These are phyloP conservation scores for Amanita rubescens DNA, from an alignment of 768 basidiomycete species.

Conservation along the genomic window DNA sequence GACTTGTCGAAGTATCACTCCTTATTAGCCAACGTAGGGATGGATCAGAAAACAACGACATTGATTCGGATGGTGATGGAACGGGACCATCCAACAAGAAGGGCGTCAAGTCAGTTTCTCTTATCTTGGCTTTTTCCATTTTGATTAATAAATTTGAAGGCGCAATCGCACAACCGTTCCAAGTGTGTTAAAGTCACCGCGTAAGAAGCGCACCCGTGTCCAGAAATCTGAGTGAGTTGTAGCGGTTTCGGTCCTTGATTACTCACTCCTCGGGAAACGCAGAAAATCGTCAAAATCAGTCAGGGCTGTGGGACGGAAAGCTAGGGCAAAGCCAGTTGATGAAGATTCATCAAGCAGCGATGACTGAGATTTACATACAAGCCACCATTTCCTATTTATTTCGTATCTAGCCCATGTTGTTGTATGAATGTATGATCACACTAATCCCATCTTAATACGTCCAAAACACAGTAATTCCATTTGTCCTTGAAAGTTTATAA, in stretches of 20 bases:
- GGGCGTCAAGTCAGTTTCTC: constrained; percentile 1
- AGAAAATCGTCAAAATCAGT: background rate
- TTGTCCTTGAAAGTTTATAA: too few relatives aligned
- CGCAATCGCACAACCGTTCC: constrained; percentile 1
- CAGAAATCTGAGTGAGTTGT: background rate
- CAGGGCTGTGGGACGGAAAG: background rate
- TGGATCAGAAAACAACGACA: background rate
- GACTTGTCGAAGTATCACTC: background rate
- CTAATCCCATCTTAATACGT: background rate
- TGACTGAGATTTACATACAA: background rate
- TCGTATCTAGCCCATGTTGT: background rate
- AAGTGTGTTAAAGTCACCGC: background rate
- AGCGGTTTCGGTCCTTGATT: background rate
- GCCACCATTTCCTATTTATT: background rate
- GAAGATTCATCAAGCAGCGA: background rate
- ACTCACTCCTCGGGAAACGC: background rate
- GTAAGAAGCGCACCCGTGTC: background rate
- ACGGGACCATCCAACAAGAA: background rate
- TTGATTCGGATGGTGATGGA: background rate
- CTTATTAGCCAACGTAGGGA: background rate
- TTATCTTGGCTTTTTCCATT: too few relatives aligned
- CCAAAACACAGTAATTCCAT: too few relatives aligned
- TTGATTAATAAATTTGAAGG: background rate
- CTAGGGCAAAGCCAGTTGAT: background rate
- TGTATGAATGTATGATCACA: background rate